These are phyloP conservation scores for Orychophragmus violaceus DNA, from an alignment of 345 rosid genomes.

Conservation along the genomic window DNA sequence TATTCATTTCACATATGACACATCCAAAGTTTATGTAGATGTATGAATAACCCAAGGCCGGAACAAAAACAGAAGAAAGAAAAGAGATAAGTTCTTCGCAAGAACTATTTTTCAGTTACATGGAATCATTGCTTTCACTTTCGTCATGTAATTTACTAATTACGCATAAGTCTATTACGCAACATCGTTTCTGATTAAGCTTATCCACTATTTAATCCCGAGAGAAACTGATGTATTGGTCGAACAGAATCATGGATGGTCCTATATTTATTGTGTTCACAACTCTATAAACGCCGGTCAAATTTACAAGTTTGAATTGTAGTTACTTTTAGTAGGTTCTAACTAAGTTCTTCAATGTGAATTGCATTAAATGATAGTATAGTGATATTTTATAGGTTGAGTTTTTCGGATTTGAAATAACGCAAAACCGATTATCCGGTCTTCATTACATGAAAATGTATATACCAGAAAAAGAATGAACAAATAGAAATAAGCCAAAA, in stretches of 20 bases:
- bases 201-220: background rate
- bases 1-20: too few relatives aligned
- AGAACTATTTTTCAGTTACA: background rate
- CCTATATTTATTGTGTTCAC: background rate
- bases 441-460: background rate
- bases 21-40: background rate
- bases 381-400: background rate
- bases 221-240: background rate
- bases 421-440: background rate
- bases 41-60: background rate
- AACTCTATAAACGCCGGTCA: background rate
- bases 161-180: slow-evolving; percentile 8
- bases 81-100: too few relatives aligned
- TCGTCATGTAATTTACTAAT: background rate
- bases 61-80: too few relatives aligned
- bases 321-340: background rate
- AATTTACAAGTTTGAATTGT: background rate
- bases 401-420: background rate
- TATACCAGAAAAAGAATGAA: background rate
- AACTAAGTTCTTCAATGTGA: background rate
- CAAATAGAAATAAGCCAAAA: background rate
- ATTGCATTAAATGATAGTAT: background rate
- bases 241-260: background rate
- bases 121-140: background rate
- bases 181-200: background rate